Evolutionary conservation across 306 rosid genomes (phyloP).

Genomic region (Acacia melanoxylon): DNA sequence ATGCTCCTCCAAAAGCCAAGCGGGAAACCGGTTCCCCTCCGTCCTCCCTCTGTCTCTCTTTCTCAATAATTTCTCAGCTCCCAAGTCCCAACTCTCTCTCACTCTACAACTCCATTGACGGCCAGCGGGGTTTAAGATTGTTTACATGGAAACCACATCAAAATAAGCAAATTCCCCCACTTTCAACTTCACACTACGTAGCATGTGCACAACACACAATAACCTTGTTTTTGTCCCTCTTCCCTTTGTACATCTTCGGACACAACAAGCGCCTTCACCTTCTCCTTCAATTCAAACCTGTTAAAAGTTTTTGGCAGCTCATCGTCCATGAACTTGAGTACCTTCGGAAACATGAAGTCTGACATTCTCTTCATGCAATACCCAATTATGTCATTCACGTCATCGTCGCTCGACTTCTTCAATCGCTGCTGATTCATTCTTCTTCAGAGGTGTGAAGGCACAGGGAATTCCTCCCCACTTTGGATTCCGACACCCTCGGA

Average conservation of each 20-base stretch:
- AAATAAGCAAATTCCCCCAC: background rate
- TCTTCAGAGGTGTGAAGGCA: conserved; percentile 57
- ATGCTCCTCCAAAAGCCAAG: no score
- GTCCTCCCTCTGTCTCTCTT: no score
- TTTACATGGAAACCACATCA: background rate
- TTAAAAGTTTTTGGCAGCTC: conserved; percentile 44
- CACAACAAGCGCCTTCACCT: conserved; percentile 33
- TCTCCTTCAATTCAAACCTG: conserved; percentile 36
- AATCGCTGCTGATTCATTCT: background rate
- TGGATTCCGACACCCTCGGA: conserved; percentile 61
- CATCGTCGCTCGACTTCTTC: background rate
- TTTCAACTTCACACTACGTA: background rate
- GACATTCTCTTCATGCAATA: conserved; percentile 47
- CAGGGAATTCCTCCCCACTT: conserved; percentile 95
- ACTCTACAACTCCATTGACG: background rate
- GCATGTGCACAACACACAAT: conserved; percentile 20
- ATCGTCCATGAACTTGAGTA: conserved; percentile 44
- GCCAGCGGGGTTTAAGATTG: background rate
- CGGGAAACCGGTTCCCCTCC: no score
- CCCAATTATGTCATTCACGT: conserved; percentile 23
- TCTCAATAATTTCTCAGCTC: no score
- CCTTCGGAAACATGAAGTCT: conserved; percentile 48
- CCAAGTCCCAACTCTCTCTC: no score
- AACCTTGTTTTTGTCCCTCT: background rate
- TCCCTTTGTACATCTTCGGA: background rate